phyloP scores from a whole-genome alignment of 495 filamentous ascomycete species.

The Penicillium desertorum region DNA sequence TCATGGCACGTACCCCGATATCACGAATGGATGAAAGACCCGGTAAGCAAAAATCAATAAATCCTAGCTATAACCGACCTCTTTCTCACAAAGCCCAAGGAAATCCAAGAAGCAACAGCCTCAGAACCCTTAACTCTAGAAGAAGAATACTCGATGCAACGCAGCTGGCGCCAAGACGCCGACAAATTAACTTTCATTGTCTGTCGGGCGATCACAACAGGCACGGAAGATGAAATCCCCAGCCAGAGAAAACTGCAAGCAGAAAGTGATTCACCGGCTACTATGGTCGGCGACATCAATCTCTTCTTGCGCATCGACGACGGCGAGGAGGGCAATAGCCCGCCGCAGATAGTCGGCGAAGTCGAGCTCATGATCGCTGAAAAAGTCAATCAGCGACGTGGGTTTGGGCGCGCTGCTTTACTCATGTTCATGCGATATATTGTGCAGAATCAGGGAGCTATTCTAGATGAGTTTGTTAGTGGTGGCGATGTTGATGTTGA shows the following conservation, averaged over 20 bases:
- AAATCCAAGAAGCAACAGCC: slow-evolving; percentile 78
- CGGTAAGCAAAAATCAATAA: slow-evolving; percentile 46
- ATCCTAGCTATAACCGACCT: neutral
- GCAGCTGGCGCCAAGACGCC: slow-evolving; percentile 69
- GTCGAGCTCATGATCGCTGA: slow-evolving; percentile 87
- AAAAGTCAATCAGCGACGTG: slow-evolving; percentile 54
- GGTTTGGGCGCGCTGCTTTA: slow-evolving; percentile 66
- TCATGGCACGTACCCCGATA: slow-evolving; percentile 77
- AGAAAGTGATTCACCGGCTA: slow-evolving; percentile 49
- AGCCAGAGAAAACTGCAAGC: slow-evolving; percentile 26
- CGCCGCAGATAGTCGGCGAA: slow-evolving; percentile 60
- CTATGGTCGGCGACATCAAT: slow-evolving; percentile 86
- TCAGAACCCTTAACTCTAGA: slow-evolving; percentile 75
- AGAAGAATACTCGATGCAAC: slow-evolving; percentile 85
- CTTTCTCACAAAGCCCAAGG: slow-evolving; percentile 40
- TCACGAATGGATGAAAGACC: slow-evolving; percentile 88
- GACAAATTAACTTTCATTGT: slow-evolving; percentile 55
- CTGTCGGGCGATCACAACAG: slow-evolving; percentile 29
- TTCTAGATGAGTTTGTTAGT: slow-evolving; percentile 60
- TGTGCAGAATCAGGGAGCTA: slow-evolving; percentile 38
- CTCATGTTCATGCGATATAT: slow-evolving; percentile 68
- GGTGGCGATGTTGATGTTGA: slow-evolving; percentile 19
- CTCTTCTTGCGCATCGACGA: slow-evolving; percentile 66
- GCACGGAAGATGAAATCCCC: neutral
- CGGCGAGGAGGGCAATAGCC: slow-evolving; percentile 42